Percentiles rank a stretch among this genome's conserved stretches.
Evolutionary conservation across 805 yeast species (phyloP).

Genomic region (Millerago galiae): DNA sequence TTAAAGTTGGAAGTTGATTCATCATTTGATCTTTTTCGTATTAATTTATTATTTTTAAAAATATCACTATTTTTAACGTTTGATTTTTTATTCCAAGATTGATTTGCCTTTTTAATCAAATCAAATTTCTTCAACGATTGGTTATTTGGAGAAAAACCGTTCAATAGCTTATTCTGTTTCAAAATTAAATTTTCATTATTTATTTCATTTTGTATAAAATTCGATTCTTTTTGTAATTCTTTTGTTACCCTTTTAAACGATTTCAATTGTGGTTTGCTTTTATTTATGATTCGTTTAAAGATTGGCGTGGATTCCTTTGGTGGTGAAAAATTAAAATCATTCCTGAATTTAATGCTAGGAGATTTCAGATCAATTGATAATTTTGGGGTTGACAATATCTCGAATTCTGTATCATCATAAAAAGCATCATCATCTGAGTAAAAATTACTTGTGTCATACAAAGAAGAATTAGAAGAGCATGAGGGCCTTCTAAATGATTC

Average conservation of each 20-base stretch:
- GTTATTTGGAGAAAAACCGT: too few relatives aligned
- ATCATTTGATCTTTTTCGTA: constrained; percentile 18
- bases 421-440: constrained; percentile 4
- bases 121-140: constrained; percentile 17
- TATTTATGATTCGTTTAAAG: constrained; percentile 22
- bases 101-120: constrained; percentile 23
- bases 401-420: constrained; percentile 1
- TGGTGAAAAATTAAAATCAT: constrained; percentile 6
- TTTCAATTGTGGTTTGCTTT: constrained; percentile 23
- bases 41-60: constrained; percentile 5
- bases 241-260: constrained; percentile 20
- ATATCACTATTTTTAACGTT: constrained; percentile 2
- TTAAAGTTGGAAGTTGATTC: constrained; percentile 8
- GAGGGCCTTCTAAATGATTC: constrained; percentile 5
- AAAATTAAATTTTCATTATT: constrained; percentile 23
- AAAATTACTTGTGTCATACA: constrained; percentile 5
- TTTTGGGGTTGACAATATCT: constrained; percentile 2
- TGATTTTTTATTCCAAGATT: constrained; percentile 21
- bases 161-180: background rate
- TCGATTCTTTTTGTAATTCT: constrained; percentile 20
- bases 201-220: constrained; percentile 22
- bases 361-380: constrained; percentile 3
- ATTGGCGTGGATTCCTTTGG: constrained; percentile 21
- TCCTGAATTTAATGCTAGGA: constrained; percentile 10
- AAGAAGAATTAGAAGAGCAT: constrained; percentile 9